A percentile compares a stretch with the other conserved stretches of the same genome.
Conservation (phyloP, 176 grass and related monocot species). For the Avena eriantha region DNA sequence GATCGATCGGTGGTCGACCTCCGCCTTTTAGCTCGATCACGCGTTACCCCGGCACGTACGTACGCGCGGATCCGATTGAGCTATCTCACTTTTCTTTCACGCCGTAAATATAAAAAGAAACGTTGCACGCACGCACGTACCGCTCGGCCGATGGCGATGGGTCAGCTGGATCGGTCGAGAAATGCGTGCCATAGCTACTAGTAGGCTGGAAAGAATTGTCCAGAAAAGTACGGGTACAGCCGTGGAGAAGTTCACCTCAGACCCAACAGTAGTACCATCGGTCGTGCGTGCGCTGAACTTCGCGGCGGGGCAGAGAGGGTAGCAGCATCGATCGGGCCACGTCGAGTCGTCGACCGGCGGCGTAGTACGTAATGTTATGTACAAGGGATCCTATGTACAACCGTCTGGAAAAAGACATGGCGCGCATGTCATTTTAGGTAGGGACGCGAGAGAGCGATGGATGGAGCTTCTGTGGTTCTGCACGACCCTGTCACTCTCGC, state of each 20-base stretch:
- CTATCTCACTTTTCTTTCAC: conserved; percentile 8
- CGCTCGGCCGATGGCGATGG: not conserved
- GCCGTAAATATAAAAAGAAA: not conserved
- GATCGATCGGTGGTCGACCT: no score
- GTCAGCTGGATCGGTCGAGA: not conserved
- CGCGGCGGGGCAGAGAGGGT: no score
- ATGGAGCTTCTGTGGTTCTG: conserved; percentile 17
- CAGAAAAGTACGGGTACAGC: not conserved
- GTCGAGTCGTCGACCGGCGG: not conserved
- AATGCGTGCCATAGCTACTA: not conserved
- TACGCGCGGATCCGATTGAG: not conserved
- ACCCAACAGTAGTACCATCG: not conserved
- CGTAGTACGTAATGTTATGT: not conserved
- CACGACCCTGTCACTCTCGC: not conserved
- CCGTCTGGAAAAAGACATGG: conserved; percentile 42
- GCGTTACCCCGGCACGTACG: not conserved
- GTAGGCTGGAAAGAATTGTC: not conserved
- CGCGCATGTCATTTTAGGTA: conserved; percentile 35
- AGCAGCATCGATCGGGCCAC: not conserved
- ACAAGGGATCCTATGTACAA: no score
- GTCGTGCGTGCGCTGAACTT: not conserved
- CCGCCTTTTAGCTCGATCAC: not conserved
- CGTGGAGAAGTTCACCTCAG: conserved; percentile 26
- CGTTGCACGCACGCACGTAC: not conserved
- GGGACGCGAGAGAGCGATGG: not conserved